These are phyloP conservation scores for Leccinum solheimii DNA, from an alignment of 1,284 basidiomycete genomes.

Conservation along the genomic window DNA sequence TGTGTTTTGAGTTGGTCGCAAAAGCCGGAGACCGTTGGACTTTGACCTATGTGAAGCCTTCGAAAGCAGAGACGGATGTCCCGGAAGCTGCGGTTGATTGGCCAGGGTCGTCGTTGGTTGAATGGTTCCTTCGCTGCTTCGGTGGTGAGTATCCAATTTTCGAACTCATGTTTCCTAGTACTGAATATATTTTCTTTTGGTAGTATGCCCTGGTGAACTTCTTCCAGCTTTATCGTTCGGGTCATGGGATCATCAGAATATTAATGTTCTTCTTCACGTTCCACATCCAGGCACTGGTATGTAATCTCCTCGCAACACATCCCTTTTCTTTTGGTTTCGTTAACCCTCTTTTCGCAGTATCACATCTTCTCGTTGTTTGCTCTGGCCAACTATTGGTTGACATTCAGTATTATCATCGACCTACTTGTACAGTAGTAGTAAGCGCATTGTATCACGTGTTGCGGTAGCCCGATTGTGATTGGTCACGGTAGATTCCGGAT, in stretches of 20 bases:
- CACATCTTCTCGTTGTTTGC: conserved; percentile 79
- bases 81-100: conserved; percentile 91
- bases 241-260: conserved; percentile 82
- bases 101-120: conserved; percentile 94
- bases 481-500: too few species aligned
- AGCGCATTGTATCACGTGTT: too few species aligned
- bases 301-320: conserved; percentile 24
- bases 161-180: not conserved
- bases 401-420: conserved; percentile 95
- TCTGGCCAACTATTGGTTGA: conserved; percentile 92
- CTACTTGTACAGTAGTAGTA: conserved; percentile 39
- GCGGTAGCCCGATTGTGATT: too few species aligned
- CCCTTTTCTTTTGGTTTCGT: not conserved
- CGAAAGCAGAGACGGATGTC: conserved; percentile 94
- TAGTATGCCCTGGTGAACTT: conserved; percentile 95
- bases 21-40: conserved; percentile 88
- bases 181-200: conserved; percentile 1
- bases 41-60: conserved; percentile 91
- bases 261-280: conserved; percentile 70
- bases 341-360: conserved; percentile 47
- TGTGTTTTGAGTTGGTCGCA: conserved; percentile 96
- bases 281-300: conserved; percentile 85
- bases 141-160: conserved; percentile 56
- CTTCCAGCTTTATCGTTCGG: conserved; percentile 84
- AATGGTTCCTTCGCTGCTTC: conserved; percentile 98